Base-by-base conservation (phyloP, 169 alveolate species). In the Cryptosporidium ryanae region DNA sequence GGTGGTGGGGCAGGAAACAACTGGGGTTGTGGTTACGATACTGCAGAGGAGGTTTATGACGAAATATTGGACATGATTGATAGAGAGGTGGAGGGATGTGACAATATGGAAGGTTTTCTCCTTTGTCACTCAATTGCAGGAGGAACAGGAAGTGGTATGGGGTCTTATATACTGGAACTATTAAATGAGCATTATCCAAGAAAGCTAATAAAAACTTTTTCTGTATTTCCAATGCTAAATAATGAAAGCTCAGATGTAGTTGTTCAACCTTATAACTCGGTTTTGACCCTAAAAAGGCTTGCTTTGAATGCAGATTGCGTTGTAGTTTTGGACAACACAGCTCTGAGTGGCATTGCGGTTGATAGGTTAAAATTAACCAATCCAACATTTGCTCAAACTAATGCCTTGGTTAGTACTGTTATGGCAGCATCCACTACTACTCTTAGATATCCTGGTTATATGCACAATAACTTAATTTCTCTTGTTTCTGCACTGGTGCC, bases 141-240 rank as follows among this genome's bases (percentile, higher is more conserved):
- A 50, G 99, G 99, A 50, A 98, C 99, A n/a, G 99, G 99, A 6
- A 95, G 99, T 55, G 99, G 99, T 2, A 94, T 98, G 96, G 99
- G 99, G 2, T 96, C 99, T 70, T 98, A 96, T 90, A 82, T 98
- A 52, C 90, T 98, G 63, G 99, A 98, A 82, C 92, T 93, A 84
- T 92, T 98, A 44, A 96, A 96, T 90, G 99, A 98, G 82, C 93
- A 95, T 81, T 97, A 93, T 89, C 98, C 99, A 18, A 96, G 97
- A 89, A 92, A 95, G 84, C 94, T 92, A 82, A 93, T 92, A 48
- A 96, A 92, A 87, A 94, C 95, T 15, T 94, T 90, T 82, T 92
- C 96, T 49, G 99, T 97, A 43, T 97, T 97, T 65, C 99, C 99
- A 57, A 94, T 96, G 89, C 90, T 96, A 44, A 90, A 96, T 46